A percentile compares a stretch with the other conserved stretches of the same genome.
These are phyloP conservation scores for Arachnomyces sp. DNA, from an alignment of 2,329 filamentous ascomycete genomes.

Conservation along the genomic window DNA sequence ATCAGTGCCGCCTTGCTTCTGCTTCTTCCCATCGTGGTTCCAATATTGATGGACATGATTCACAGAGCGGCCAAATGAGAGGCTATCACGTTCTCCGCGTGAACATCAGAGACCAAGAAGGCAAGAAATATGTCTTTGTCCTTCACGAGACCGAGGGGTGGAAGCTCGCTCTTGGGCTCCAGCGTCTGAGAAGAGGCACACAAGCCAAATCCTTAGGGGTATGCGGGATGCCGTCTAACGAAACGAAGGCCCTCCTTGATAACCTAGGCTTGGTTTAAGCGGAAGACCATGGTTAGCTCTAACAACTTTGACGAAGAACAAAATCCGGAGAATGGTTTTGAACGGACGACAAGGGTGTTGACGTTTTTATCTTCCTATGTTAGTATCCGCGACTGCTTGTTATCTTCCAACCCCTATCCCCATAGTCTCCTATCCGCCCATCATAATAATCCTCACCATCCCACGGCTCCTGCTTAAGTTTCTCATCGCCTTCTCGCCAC, in stretches of 20 bases:
- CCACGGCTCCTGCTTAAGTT: not conserved
- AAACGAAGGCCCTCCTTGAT: conserved; percentile 32
- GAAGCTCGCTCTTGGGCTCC: conserved; percentile 53
- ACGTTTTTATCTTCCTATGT: not conserved
- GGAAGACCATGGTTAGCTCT: not conserved
- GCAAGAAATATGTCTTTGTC: conserved; percentile 55
- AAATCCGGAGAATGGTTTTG: too few species aligned
- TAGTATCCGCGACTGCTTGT: conserved; percentile 1
- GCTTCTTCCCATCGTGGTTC: conserved; percentile 35
- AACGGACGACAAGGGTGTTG: not conserved
- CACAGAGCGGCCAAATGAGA: conserved; percentile 36
- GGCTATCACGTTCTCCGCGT: conserved; percentile 51
- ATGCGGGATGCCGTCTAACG: conserved; percentile 41
- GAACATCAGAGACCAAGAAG: conserved; percentile 50
- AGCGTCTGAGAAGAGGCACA: conserved; percentile 47
- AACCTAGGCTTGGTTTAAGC: conserved; percentile 31
- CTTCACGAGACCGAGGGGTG: conserved; percentile 51
- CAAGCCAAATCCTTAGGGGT: conserved; percentile 48
- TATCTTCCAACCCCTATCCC: not conserved
- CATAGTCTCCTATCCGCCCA: not conserved
- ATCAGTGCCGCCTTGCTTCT: conserved; percentile 48
- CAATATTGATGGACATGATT: conserved; percentile 13
- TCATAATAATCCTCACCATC: not conserved
- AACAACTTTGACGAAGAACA: too few species aligned
- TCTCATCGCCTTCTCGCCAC: not conserved